Conservation (phyloP, 305 asterid species). For the Rubia tinctorum region DNA sequence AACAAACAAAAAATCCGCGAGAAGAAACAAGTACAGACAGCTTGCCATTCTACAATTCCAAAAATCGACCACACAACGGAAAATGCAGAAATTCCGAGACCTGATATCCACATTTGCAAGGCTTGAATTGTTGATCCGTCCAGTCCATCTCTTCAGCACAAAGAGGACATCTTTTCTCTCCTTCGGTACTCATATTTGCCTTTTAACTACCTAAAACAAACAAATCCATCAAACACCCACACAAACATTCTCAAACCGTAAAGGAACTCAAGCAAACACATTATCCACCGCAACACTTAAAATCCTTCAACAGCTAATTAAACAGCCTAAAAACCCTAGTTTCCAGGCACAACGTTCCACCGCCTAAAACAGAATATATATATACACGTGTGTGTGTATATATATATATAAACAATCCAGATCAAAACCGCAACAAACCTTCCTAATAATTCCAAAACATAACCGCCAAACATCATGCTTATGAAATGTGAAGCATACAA, state of each 20-base stretch:
- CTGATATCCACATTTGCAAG: conserved; percentile 95
- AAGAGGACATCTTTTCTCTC: conserved; percentile 92
- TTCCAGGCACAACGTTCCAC: conserved; percentile 21
- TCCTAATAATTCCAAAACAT: conserved; percentile 18
- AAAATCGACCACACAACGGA: background rate
- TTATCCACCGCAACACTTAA: background rate
- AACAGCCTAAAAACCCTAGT: conserved; percentile 39
- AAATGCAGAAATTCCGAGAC: conserved; percentile 28
- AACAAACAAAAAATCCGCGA: background rate
- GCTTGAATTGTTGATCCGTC: conserved; percentile 96
- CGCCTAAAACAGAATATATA: background rate
- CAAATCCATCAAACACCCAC: conserved; percentile 15
- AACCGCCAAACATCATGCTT: conserved; percentile 3
- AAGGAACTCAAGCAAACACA: conserved; percentile 16
- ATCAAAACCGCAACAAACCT: conserved; percentile 26
- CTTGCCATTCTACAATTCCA: background rate
- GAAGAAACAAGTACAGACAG: background rate
- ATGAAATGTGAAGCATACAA: conserved; percentile 1
- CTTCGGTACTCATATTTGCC: conserved; percentile 79
- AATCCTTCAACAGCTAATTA: background rate
- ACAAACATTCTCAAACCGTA: conserved; percentile 19
- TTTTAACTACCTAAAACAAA: conserved; percentile 28
- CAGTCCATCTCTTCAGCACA: conserved; percentile 98
- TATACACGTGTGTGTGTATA: too few species aligned
- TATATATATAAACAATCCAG: conserved; percentile 10